Evolutionary conservation across 768 basidiomycete species (phyloP), one percentile per base, ranked within the genome.

Genomic region (Pulveroboletus sp.): DNA sequence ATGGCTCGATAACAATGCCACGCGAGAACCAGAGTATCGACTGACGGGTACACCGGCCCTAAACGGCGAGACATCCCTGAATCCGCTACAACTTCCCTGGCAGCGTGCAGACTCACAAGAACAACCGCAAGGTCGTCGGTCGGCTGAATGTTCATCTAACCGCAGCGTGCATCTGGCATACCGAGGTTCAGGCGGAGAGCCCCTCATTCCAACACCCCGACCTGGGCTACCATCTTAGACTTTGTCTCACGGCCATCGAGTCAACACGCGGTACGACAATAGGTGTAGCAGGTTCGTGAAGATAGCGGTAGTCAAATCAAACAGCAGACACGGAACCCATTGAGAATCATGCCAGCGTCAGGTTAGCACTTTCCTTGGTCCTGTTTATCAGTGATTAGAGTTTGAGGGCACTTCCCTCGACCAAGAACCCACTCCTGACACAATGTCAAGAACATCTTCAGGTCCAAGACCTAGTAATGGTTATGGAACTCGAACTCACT

Each of bases 401-500:
- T 69, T 38, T 73, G 70, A n/a, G 73, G 69, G 49, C 72, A 73
- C 57, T 61, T 70, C 2, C 76, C 75, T 74, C 73, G 13, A 79
- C 58, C 11, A 47, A 47, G 8, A 64, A 56, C 50, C 69, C 66
- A 35, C 64, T 62, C 44, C 70, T 69, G 45, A 77, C 64, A 37
- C 69, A 68, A 33, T 58, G 58, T 15, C 32, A 14, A 6, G 32
- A 6, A 33, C 32, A 9, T 10, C 11, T 13, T 13, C 14, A 6
- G 13, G 32, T 33, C 32, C 32, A 6, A 33, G 27, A 28, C 6
- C 14, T 6, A 33, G 10, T n/a, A 7, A 4, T 73, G 64, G 41
- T 69, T 67, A 50, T 70, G 65, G 54, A 70, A 70, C 54, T 73
- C 69, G 48, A 78, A 66, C 57, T 76, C 76, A 78, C 21, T 64